phyloP scores from a whole-genome alignment of 176 grass and related monocot species.

The Poa pratensis region DNA sequence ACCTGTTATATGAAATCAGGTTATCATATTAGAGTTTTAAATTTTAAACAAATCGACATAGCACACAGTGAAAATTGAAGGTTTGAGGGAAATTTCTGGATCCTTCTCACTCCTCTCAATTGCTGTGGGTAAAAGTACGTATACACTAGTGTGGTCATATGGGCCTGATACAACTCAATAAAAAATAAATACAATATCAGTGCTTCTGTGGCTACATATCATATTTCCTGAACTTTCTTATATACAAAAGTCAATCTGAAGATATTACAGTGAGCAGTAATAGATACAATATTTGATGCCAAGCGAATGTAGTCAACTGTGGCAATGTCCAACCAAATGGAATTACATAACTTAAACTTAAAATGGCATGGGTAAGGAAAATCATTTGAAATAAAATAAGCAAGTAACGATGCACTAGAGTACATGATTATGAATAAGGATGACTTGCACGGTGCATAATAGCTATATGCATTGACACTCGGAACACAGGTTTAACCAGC shows the following conservation, averaged over 20 bases:
- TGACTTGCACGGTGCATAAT: background rate
- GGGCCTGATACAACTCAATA: background rate
- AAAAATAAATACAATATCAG: conserved; percentile 8
- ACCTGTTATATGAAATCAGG: conserved; percentile 55
- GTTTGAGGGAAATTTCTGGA: no score
- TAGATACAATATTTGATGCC: background rate
- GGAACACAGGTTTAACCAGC: background rate
- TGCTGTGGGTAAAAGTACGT: no score
- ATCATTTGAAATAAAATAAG: background rate
- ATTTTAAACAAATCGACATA: background rate
- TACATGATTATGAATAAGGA: conserved; percentile 17
- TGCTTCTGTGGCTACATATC: conserved; percentile 16
- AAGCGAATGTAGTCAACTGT: background rate
- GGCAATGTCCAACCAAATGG: conserved; percentile 13
- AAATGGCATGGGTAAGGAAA: conserved; percentile 6
- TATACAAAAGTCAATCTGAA: conserved; percentile 15
- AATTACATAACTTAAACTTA: background rate
- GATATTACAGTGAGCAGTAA: conserved; percentile 25
- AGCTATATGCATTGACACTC: background rate
- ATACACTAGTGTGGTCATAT: no score
- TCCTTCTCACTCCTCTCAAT: no score
- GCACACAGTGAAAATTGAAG: conserved; percentile 6
- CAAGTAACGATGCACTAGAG: conserved; percentile 12
- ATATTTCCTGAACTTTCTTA: conserved; percentile 32
- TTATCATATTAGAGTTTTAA: conserved; percentile 24